A percentile compares a stretch with the other conserved stretches of the same genome.
Conservation (phyloP, 768 basidiomycete genomes). For the Termitomyces sp. region DNA sequence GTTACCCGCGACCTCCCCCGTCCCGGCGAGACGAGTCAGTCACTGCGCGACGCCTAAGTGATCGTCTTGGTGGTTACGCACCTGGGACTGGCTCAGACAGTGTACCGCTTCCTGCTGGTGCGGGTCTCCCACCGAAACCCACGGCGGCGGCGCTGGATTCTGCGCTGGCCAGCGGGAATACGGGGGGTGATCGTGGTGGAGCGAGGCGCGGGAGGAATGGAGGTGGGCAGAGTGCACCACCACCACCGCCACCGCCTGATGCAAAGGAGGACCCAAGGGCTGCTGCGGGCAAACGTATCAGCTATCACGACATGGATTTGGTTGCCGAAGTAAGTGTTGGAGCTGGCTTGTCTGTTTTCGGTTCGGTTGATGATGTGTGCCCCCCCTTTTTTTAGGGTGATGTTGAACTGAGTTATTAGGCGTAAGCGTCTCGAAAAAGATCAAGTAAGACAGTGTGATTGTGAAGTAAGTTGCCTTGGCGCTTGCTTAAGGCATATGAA, state of each 20-base stretch:
- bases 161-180: slow-evolving; percentile 51
- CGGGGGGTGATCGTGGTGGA: slow-evolving; percentile 37
- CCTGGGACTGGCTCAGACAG: slow-evolving; percentile 34
- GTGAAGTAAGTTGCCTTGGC: background rate
- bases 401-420: slow-evolving; percentile 56
- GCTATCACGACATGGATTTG: slow-evolving; percentile 95
- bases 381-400: slow-evolving; percentile 42
- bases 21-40: slow-evolving; percentile 58
- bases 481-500: background rate
- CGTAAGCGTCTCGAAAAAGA: background rate
- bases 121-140: slow-evolving; percentile 82
- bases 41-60: slow-evolving; percentile 68
- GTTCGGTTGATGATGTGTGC: slow-evolving; percentile 13
- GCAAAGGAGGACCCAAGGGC: slow-evolving; percentile 93
- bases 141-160: slow-evolving; percentile 51
- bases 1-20: slow-evolving; percentile 37
- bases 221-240: slow-evolving; percentile 42
- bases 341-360: slow-evolving; percentile 11
- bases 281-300: slow-evolving; percentile 83
- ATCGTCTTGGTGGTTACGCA: slow-evolving; percentile 79
- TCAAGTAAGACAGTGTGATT: background rate
- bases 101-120: slow-evolving; percentile 55
- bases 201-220: slow-evolving; percentile 34
- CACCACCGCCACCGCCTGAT: slow-evolving; percentile 82
- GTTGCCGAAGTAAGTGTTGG: slow-evolving; percentile 63